phyloP scores from a whole-genome alignment of 2,329 filamentous ascomycete genomes.

The Colletotrichum sp. region DNA sequence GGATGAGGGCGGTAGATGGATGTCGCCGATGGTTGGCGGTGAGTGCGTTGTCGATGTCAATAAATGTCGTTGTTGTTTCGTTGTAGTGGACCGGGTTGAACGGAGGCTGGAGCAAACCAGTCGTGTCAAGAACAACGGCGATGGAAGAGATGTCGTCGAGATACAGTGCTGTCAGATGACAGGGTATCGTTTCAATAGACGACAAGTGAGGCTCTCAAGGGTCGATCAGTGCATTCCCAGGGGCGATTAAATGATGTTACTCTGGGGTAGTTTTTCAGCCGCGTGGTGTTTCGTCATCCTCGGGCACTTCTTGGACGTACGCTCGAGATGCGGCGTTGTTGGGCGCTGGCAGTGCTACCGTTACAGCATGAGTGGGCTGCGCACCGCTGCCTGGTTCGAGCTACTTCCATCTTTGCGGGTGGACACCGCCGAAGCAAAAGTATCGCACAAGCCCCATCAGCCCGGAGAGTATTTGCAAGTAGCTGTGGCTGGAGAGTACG shows the following conservation, averaged over 20 bases:
- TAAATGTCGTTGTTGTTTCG: conserved; percentile 22
- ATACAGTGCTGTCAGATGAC: neutral
- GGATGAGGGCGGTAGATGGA: neutral
- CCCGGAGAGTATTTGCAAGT: neutral
- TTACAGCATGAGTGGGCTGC: conserved; percentile 1
- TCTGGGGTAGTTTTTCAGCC: conserved; percentile 17
- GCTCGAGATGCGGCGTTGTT: conserved; percentile 7
- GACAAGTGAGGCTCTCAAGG: conserved; percentile 7
- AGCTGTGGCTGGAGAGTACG: neutral
- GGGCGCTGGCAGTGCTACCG: conserved; percentile 11
- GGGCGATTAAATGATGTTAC: conserved; percentile 11
- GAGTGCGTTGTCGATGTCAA: conserved; percentile 6
- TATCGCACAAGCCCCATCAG: neutral
- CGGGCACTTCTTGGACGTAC: conserved; percentile 4
- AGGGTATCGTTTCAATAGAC: conserved; percentile 2
- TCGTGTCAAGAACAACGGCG: neutral
- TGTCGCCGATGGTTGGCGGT: neutral
- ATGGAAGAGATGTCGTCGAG: conserved; percentile 8
- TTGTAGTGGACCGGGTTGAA: conserved; percentile 15
- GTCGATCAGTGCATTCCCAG: conserved; percentile 11
- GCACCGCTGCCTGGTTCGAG: neutral
- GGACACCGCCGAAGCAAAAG: neutral
- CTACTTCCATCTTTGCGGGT: conserved; percentile 4
- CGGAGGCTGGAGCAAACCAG: neutral
- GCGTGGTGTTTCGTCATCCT: conserved; percentile 23